Base-by-base conservation (phyloP, 2,329 filamentous ascomycete species). In the Fusarium acutatum region DNA sequence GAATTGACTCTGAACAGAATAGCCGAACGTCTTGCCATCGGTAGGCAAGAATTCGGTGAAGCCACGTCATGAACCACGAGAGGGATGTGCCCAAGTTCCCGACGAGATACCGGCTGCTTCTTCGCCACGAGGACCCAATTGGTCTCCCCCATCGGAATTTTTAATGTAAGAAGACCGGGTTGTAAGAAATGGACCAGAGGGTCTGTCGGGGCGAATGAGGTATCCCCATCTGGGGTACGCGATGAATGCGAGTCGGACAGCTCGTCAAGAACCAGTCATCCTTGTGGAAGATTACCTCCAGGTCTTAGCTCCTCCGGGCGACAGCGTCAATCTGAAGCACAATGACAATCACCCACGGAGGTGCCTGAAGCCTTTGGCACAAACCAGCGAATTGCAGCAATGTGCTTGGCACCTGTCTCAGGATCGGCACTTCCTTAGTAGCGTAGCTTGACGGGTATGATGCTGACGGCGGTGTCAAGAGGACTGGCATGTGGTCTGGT, bases 131-230 rank as follows among this genome's bases (percentile, higher is more conserved):
- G 10, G 7, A 17, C 7, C 5, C 28, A 30, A 30, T n/a, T 17
- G 10, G 10, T 47, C 28, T 47, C 10, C 10, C 20, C 44, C 6
- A 15, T n/a, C 20, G 8, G 44, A 30, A 12, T 30, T 4, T 30
- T 14, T 12, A 22, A 30, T 17, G 43, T 22, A 14, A 9, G 44
- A 30, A 47, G 14, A 6, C 10, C 7, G 20, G 3, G 20, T 30
- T 17, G 11, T 20, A 24, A 32, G 28, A 7, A 18, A 7, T 11
- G 14, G 4, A 10, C 15, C 4, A 3, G 12, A 4, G 12, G 3
- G 12, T 24, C 1, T 12, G 17, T 50, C 17, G 30, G 24, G 17
- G 47, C 47, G 30, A 20, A 20, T 20, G 47, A 14, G n/a, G 14
- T 9, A 30, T 18, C 4, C 46, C 46, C 11, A 9, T 49, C 46